Evolutionary conservation across 75 land plant species (phyloP).

Genomic region (Ceratopteris richardii): DNA sequence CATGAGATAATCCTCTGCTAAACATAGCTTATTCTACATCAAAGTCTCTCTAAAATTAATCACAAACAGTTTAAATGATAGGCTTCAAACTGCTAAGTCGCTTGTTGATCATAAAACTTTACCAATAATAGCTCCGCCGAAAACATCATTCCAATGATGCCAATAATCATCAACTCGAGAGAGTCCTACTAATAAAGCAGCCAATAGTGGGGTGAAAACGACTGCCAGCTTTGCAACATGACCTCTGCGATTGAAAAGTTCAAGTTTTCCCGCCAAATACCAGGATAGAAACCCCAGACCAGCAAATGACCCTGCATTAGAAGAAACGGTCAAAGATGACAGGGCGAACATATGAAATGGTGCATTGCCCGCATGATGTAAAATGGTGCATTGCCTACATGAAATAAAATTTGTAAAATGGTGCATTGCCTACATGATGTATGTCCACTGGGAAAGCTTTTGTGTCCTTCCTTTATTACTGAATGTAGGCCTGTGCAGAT

Average conservation of each 20-base stretch:
- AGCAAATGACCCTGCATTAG: constrained; percentile 76
- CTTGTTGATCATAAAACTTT: too few relatives aligned
- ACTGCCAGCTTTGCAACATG: constrained; percentile 71
- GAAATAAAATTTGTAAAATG: too few relatives aligned
- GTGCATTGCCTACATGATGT: constrained; percentile 47
- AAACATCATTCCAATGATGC: constrained; percentile 94
- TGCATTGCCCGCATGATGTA: too few relatives aligned
- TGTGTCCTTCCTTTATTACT: constrained; percentile 83
- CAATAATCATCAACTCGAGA: constrained; percentile 91
- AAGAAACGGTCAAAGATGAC: constrained; percentile 2
- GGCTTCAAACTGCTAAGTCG: too few relatives aligned
- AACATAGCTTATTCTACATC: too few relatives aligned
- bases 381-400: too few relatives aligned
- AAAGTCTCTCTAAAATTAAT: too few relatives aligned
- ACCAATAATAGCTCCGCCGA: constrained; percentile 72
- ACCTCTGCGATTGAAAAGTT: constrained; percentile 61
- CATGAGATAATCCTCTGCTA: too few relatives aligned
- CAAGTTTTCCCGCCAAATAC: constrained; percentile 73
- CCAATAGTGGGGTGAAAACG: constrained; percentile 51
- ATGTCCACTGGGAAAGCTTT: constrained; percentile 79
- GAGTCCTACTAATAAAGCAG: constrained; percentile 59
- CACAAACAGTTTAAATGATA: too few relatives aligned
- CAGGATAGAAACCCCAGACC: constrained; percentile 66
- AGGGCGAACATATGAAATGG: too few relatives aligned
- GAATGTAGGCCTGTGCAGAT: constrained; percentile 44